These are phyloP conservation scores for Malbranchea cinnamomea DNA, from an alignment of 2,329 filamentous ascomycete genomes.

Conservation along the genomic window DNA sequence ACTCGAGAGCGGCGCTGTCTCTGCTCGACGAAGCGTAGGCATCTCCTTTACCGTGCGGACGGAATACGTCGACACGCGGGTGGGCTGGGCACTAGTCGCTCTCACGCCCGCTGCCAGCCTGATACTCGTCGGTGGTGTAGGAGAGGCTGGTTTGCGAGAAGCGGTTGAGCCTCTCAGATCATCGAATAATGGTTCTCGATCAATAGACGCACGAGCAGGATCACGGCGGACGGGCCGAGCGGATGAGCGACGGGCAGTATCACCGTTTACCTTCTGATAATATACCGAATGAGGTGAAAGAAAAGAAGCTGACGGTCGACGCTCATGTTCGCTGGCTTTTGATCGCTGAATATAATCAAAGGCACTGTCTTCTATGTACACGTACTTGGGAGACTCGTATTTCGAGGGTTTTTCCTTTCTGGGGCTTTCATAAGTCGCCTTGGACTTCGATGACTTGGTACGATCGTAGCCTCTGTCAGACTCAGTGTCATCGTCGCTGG, in stretches of 20 bases:
- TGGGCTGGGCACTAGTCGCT: no score
- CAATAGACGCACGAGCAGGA: no score
- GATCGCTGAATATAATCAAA: conserved; percentile 26
- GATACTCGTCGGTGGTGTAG: conserved; percentile 19
- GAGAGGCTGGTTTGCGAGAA: no score
- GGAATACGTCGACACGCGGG: no score
- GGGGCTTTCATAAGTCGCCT: not conserved
- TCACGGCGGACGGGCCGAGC: conserved; percentile 11
- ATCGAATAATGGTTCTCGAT: no score
- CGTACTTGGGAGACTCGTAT: conserved; percentile 19
- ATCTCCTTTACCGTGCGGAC: conserved; percentile 17
- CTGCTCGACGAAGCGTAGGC: conserved; percentile 16
- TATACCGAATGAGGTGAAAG: conserved; percentile 18
- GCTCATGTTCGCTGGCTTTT: conserved; percentile 13
- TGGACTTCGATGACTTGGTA: conserved; percentile 9
- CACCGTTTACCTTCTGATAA: conserved; percentile 14
- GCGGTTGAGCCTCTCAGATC: no score
- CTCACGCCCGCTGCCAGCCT: no score
- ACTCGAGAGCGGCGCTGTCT: conserved; percentile 16
- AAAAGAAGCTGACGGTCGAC: conserved; percentile 16
- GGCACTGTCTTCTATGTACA: conserved; percentile 17
- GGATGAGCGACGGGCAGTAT: conserved; percentile 18
- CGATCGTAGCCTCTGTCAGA: conserved; percentile 20
- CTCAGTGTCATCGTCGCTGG: conserved; percentile 19
- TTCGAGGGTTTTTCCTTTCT: not conserved